Evolutionary conservation across 257 asterid species (phyloP), one percentile per base, ranked within the genome.

Genomic region (Prunella vulgaris): DNA sequence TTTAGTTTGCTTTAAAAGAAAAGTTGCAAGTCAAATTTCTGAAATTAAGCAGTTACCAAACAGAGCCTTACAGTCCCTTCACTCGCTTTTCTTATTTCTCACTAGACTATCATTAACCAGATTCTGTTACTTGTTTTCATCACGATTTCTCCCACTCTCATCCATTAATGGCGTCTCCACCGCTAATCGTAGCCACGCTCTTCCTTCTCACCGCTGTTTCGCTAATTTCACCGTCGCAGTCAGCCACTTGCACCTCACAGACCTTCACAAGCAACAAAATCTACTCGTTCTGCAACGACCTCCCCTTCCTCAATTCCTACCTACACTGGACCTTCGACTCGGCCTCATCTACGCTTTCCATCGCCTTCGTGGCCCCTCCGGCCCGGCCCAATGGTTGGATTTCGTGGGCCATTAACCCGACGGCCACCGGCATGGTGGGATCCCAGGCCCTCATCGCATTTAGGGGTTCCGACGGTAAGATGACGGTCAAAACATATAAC

Each of bases 381-480:
- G 64, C 87, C 32, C 56, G 63, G 10, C 83, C 96, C 58, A 27
- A 72, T n/a, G 93, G 97, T 1, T 93, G 98, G 98, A 68, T 93
- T 53, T 91, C 95, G 0, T 93, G 97, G 96, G 96, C 92, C 27
- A 83, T 90, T 49, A 90, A 90, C 84, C 98, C 98, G 1, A 81
- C 86, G 0, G 75, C 57, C 25, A 27, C 78, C 62, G 89, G 92
- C 51, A 93, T 93, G 98, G n/a, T 59, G 22, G 98, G 98, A 27
- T 76, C 95, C 0, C 97, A 90, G 65, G 88, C 98, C 25, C 83
- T 92, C 2, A 10, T 88, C 58, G 96, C 96, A 0, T 93, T 85
- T 66, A 71, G 66, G 42, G 75, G 75, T 37, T 27, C 91, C 64
- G 60, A 6, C 15, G 93, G 88, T 1, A 52, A 30, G 3, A 72